These are phyloP conservation scores for Boletus reticulatus DNA, from an alignment of 768 basidiomycete species.

Conservation along the genomic window DNA sequence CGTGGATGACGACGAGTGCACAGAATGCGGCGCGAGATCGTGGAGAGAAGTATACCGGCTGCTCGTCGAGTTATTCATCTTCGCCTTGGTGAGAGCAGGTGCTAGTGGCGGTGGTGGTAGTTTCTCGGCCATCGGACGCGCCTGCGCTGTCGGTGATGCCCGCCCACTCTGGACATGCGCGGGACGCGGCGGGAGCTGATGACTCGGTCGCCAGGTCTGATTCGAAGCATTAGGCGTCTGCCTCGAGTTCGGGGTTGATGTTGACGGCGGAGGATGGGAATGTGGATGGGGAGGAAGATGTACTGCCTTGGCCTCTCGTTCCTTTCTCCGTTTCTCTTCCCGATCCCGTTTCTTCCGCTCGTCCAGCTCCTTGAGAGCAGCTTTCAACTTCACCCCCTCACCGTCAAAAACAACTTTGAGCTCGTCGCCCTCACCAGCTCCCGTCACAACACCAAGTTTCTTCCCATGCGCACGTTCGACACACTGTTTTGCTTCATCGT, in stretches of 20 bases:
- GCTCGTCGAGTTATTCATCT: conserved; percentile 25
- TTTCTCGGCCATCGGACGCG: conserved; percentile 30
- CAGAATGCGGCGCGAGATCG: conserved; percentile 15
- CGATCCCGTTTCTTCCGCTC: conserved; percentile 44
- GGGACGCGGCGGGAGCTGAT: conserved; percentile 30
- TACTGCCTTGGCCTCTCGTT: conserved; percentile 25
- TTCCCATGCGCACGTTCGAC: conserved; percentile 66
- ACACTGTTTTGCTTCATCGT: conserved; percentile 69
- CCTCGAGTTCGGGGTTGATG: conserved; percentile 27
- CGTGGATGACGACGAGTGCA: conserved; percentile 37
- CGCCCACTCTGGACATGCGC: conserved; percentile 24
- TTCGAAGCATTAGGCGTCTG: conserved; percentile 25
- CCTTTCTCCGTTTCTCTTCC: conserved; percentile 48
- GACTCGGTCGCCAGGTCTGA: conserved; percentile 21
- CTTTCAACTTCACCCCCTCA: conserved; percentile 60
- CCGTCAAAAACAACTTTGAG: conserved; percentile 80
- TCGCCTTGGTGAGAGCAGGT: conserved; percentile 21
- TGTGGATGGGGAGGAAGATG: conserved; percentile 11
- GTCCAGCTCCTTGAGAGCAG: conserved; percentile 65
- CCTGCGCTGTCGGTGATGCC: conserved; percentile 26
- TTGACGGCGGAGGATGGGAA: conserved; percentile 13
- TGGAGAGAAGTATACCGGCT: conserved; percentile 22
- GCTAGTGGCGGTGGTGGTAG: conserved; percentile 12
- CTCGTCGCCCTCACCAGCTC: conserved; percentile 49
- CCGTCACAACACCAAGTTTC: conserved; percentile 48